These are phyloP conservation scores for Pharus latifolius DNA, from an alignment of 176 grass and related monocot species.

Conservation along the genomic window DNA sequence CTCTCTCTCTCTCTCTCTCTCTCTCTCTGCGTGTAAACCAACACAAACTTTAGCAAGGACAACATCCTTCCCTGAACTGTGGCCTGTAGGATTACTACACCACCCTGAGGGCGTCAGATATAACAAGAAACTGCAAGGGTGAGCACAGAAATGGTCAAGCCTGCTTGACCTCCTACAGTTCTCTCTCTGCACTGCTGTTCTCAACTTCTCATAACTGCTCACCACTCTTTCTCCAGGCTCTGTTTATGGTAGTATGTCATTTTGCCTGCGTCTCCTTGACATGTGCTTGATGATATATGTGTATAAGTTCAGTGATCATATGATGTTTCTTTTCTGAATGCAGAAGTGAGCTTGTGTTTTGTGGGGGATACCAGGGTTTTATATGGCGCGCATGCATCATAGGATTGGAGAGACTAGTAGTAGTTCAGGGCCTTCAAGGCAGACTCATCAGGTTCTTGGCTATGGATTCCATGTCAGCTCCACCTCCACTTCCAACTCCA, in stretches of 20 bases:
- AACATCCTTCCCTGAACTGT: constrained; percentile 26
- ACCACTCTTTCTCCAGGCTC: too few species aligned
- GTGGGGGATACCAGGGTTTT: background rate
- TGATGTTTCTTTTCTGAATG: background rate
- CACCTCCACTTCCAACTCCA: constrained; percentile 25
- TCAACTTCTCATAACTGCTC: too few species aligned
- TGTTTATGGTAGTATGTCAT: constrained; percentile 11
- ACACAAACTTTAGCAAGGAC: constrained; percentile 10
- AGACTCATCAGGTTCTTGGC: constrained; percentile 21
- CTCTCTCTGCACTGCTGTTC: background rate
- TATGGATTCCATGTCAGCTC: constrained; percentile 32
- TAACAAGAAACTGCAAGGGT: constrained; percentile 26
- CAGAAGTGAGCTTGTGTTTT: background rate
- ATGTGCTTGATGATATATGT: background rate
- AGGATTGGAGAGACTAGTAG: constrained; percentile 37
- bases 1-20: background rate
- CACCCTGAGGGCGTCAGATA: constrained; percentile 16
- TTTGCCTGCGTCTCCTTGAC: background rate
- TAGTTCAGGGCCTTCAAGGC: constrained; percentile 30
- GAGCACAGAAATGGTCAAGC: constrained; percentile 6
- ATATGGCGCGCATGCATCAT: background rate
- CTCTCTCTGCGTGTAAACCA: background rate
- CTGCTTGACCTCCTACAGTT: background rate
- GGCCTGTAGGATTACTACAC: constrained; percentile 18
- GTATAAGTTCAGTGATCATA: background rate